A percentile compares a stretch with the other conserved stretches of the same genome.
Conservation (phyloP, 441 rosid genomes). For the Erysimum cheiri region DNA sequence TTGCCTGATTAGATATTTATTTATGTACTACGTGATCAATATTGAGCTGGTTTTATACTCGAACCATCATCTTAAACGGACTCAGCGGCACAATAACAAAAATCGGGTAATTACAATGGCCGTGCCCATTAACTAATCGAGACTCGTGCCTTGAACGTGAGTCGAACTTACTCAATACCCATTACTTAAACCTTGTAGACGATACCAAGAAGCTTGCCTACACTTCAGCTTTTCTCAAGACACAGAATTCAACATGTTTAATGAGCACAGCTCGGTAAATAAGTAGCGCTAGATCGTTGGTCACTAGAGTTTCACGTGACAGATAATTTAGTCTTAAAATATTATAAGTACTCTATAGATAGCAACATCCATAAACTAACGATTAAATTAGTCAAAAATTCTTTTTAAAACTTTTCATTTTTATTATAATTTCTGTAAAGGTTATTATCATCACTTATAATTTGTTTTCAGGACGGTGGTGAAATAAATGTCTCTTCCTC, state of each 20-base stretch:
- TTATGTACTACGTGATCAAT: no score
- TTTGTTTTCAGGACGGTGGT: slow-evolving; percentile 34
- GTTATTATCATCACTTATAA: slow-evolving; percentile 20
- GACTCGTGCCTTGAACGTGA: slow-evolving; percentile 8
- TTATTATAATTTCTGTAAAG: slow-evolving; percentile 4
- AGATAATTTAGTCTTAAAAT: slow-evolving; percentile 15
- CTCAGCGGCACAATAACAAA: background rate
- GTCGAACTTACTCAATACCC: background rate
- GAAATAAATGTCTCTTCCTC: slow-evolving; percentile 27
- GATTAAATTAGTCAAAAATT: background rate
- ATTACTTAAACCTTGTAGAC: background rate
- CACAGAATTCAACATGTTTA: no score
- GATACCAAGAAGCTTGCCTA: background rate
- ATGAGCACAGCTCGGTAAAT: background rate
- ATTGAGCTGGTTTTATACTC: background rate
- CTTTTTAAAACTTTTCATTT: background rate
- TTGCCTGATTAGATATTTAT: no score
- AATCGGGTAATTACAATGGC: background rate
- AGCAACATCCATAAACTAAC: background rate
- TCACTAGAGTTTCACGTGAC: slow-evolving; percentile 28
- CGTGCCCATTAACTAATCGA: background rate
- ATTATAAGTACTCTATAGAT: background rate
- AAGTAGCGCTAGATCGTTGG: slow-evolving; percentile 10
- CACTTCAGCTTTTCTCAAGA: no score
- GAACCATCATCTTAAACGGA: background rate